Base-by-base conservation (phyloP, 2,329 filamentous ascomycete species). In the Phoma herbarum region DNA sequence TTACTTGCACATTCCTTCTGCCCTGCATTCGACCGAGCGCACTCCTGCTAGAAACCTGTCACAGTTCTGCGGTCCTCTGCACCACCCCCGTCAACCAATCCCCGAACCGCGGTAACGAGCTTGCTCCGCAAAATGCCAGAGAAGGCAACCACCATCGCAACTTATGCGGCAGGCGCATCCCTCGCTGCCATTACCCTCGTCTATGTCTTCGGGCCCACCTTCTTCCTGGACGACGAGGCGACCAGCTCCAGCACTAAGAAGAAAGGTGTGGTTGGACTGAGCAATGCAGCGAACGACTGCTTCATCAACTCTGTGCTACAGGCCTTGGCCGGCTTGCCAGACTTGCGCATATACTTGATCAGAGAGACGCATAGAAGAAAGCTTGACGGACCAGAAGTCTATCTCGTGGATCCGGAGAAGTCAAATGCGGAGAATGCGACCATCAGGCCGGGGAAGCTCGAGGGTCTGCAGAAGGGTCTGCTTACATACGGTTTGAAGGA, bases 201-300 rank as follows among this genome's bases (percentile, higher is more conserved):
- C 76, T 99, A 98, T 79, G 94, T 98, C 69, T 98, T 99, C 79
- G 93, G 90, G 9, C 95, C 95, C n/a, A 98, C 93, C 51, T 98
- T 94, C 78, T 91, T 96, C 70, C 89, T 98, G 76, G 94, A 99
- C 79, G 88, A 89, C 73, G 90, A 95, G 56, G 85, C 88, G 50
- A 82, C 83, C 57, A 81, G 78, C 61, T 86, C 85, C 54, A 80
- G 81, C 62, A 59, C 50, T 39, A 87, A 90, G 67, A 88, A 91
- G 68, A 94, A 92, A 74, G 91, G 91, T 59, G 91, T 96, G 42
- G 93, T 98, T 54, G 95, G 95, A 37, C 84, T 98, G 33, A 74
- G 69, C 63, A 99, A 99, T 78, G 88, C 92, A 9, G 95, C 94
- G 67, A 99, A 99, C 78, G 95, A 84, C 71, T 84, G 81, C 76